Base-by-base conservation (phyloP, 805 yeast species). In the Yarrowia yakushimensis region DNA sequence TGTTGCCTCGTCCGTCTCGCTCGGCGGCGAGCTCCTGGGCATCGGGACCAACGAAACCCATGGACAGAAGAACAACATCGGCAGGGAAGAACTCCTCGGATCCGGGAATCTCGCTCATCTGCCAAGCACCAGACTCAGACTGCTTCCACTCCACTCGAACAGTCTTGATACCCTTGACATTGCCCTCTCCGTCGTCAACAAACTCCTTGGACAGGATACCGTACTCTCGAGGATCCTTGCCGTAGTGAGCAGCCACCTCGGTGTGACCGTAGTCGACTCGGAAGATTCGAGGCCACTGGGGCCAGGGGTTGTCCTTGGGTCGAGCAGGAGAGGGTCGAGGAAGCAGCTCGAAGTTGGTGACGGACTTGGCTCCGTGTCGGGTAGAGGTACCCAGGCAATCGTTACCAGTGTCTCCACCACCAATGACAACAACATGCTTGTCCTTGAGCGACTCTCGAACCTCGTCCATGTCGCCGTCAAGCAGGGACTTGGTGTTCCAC, bases 361-460 rank as follows among this genome's bases (percentile, higher is more conserved):
- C 97, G 10, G 96, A 88, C 74, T 88, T 85, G 66, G 98, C 98
- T 43, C 97, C 97, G 74, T 94, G 98, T 79, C 98, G 87, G 37
- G 94, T 92, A 22, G 97, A 84, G 45, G 99, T 93, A 77, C 98
- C 98, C 71, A 93, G 82, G 83, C 98, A 93, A 81, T 93, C 99
- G 74, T 93, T 93, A 84, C 99, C 99, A 34, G 98, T 93, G 76
- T 93, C 99, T 84, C 99, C 99, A 80, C 99, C 99, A 71, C 99
- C 99, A 79, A 93, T 93, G 63, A 93, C 98, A 71, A 93, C 85
- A 63, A 93, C 98, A 67, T 88, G 81, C 81, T 93, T 94, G 69
- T 94, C 98, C 65, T 81, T 84, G 65, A 93, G 75, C 65, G 82
- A 81, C 67, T 81, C 78, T 67, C 87, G 83, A 64, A 93, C 87